Evolutionary conservation across 169 alveolate genomes (phyloP), one percentile per base, ranked within the genome.

Genomic region (Fabrea salina): DNA sequence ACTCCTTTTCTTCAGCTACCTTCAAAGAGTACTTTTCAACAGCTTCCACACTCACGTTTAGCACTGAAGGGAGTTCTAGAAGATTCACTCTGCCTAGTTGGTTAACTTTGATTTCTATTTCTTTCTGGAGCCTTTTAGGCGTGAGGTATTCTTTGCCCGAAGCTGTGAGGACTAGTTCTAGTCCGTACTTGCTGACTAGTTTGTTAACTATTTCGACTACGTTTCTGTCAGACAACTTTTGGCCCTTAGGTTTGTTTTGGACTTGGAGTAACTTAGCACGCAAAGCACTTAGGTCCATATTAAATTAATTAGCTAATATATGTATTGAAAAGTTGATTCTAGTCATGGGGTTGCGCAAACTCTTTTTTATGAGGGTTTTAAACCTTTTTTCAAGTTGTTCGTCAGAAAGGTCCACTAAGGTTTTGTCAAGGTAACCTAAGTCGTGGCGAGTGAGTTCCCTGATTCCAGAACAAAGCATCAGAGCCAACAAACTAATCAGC

Each of bases 381-480:
- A 47, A 47, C 0, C 1, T n/a, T 47, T 47, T 47, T 47, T 47
- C 56, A n/a, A 25, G 30, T 47, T 47, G 16, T n/a, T 47, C 56
- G 19, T 47, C 56, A 47, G 56, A 47, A n/a, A 47, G 16, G 2
- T 47, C 56, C 19, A 47, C 19, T 25, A 47, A 25, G 2, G 56
- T 47, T 2, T 47, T 47, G 19, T 47, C 19, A 25, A 47, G 56
- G 19, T 47, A 47, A 1, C 19, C 56, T 2, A 47, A 47, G 19
- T 47, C 56, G 16, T 47, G 16, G 1, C 56, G 56, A 82, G 59
- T 37, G 76, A 89, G 83, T 82, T 93, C 94, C 44, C 86, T 90
- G 61, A 91, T 90, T 13, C 92, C 96, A 32, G 95, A 83, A 51
- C 86, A 85, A 7, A 92, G 61, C 91, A 89, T 89, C 61, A 91